phyloP scores from a whole-genome alignment of 768 basidiomycete genomes.

The Pisolithus marmoratus region DNA sequence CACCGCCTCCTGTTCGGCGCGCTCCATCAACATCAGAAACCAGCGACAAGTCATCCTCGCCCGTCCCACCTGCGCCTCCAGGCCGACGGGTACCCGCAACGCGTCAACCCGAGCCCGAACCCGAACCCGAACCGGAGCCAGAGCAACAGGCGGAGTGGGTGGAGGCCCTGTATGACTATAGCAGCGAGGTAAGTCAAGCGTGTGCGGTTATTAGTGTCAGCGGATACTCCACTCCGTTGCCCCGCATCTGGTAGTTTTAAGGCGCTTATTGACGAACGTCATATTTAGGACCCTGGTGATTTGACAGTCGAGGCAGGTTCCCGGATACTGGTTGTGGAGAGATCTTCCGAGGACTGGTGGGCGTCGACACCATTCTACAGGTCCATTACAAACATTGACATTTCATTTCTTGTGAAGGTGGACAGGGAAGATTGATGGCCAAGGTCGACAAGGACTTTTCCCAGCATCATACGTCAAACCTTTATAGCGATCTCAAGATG shows the following conservation, averaged over 20 bases:
- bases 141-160: slow-evolving; percentile 61
- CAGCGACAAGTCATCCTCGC: slow-evolving; percentile 6
- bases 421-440: slow-evolving; percentile 58
- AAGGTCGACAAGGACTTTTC: slow-evolving; percentile 53
- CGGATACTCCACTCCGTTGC: background rate
- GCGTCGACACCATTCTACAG: slow-evolving; percentile 15
- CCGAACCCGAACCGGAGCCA: slow-evolving; percentile 22
- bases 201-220: too few species aligned
- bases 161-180: slow-evolving; percentile 72
- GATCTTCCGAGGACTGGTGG: slow-evolving; percentile 73
- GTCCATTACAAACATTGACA: background rate
- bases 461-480: slow-evolving; percentile 65
- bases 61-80: slow-evolving; percentile 20
- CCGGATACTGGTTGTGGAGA: slow-evolving; percentile 57
- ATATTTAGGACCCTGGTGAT: slow-evolving; percentile 65
- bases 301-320: slow-evolving; percentile 51
- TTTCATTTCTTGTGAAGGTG: slow-evolving; percentile 42
- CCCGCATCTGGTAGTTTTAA: slow-evolving; percentile 1
- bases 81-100: slow-evolving; percentile 1
- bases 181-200: slow-evolving; percentile 42
- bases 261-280: background rate
- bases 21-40: slow-evolving; percentile 15
- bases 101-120: background rate
- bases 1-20: slow-evolving; percentile 49
- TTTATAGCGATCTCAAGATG: slow-evolving; percentile 28